Conservation (phyloP, 441 rosid species). For the Lepidium campestre region DNA sequence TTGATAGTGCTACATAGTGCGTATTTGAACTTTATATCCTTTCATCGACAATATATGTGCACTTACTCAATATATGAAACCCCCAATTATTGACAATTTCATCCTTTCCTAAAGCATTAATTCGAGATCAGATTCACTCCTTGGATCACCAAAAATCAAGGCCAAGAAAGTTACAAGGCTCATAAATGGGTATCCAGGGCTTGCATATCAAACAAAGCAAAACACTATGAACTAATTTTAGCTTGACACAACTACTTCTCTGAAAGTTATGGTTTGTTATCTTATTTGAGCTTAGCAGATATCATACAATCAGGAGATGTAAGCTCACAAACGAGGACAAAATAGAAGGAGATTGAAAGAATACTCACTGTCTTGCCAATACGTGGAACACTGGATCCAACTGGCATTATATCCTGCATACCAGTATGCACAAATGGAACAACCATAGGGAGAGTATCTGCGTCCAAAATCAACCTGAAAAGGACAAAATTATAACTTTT, state of each 20-base stretch:
- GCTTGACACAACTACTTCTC: neutral
- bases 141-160: neutral
- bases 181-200: neutral
- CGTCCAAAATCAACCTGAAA: slow-evolving; percentile 76
- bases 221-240: neutral
- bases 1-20: neutral
- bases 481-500: neutral
- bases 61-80: neutral
- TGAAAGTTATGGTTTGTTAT: neutral
- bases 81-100: neutral
- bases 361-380: slow-evolving; percentile 76
- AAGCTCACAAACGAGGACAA: neutral
- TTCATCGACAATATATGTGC: neutral
- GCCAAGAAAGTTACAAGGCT: neutral
- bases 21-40: neutral
- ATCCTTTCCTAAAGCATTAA: neutral
- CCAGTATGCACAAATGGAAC: slow-evolving; percentile 92
- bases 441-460: slow-evolving; percentile 74
- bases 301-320: neutral
- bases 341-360: neutral
- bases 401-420: slow-evolving; percentile 94
- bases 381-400: slow-evolving; percentile 82
- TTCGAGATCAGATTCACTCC: neutral
- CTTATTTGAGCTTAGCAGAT: neutral
- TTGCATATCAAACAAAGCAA: neutral